phyloP scores from a whole-genome alignment of 1,284 basidiomycete genomes.

The Pisolithus thermaeus region DNA sequence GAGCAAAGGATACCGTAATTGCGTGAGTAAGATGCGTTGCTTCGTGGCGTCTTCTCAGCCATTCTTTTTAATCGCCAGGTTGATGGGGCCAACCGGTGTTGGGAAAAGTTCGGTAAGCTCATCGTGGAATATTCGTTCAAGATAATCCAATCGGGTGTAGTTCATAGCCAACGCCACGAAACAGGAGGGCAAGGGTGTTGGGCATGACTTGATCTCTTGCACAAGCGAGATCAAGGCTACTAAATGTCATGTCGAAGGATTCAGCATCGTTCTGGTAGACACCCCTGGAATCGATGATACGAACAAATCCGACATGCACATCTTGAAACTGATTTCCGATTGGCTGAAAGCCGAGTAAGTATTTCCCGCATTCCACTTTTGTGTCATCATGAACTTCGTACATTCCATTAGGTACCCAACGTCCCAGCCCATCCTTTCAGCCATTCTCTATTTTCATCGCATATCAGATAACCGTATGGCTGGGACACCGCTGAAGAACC shows the following conservation, averaged over 20 bases:
- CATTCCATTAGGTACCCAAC: slow-evolving; percentile 24
- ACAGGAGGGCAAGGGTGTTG: slow-evolving; percentile 2
- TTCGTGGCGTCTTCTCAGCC: neutral
- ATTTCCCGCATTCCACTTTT: neutral
- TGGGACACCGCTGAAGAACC: no score
- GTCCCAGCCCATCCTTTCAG: slow-evolving; percentile 30
- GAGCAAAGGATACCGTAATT: slow-evolving; percentile 12
- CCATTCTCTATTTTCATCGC: slow-evolving; percentile 34
- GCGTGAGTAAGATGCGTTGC: slow-evolving; percentile 10
- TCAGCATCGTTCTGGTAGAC: slow-evolving; percentile 15
- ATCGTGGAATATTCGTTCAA: neutral
- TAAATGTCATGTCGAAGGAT: slow-evolving; percentile 8
- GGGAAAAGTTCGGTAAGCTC: slow-evolving; percentile 20
- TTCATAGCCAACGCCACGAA: slow-evolving; percentile 18
- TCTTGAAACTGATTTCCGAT: slow-evolving; percentile 19
- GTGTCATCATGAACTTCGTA: neutral
- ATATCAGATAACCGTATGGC: no score
- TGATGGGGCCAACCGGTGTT: slow-evolving; percentile 21
- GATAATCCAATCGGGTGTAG: slow-evolving; percentile 6
- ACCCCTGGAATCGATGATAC: slow-evolving; percentile 17
- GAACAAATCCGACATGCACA: slow-evolving; percentile 14
- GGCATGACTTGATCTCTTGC: slow-evolving; percentile 5
- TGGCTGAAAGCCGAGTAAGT: slow-evolving; percentile 19
- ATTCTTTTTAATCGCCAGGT: slow-evolving; percentile 2
- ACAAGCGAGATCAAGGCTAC: slow-evolving; percentile 5